phyloP scores from a whole-genome alignment of 2,329 filamentous ascomycete genomes.

The Aureobasidium namibiae region DNA sequence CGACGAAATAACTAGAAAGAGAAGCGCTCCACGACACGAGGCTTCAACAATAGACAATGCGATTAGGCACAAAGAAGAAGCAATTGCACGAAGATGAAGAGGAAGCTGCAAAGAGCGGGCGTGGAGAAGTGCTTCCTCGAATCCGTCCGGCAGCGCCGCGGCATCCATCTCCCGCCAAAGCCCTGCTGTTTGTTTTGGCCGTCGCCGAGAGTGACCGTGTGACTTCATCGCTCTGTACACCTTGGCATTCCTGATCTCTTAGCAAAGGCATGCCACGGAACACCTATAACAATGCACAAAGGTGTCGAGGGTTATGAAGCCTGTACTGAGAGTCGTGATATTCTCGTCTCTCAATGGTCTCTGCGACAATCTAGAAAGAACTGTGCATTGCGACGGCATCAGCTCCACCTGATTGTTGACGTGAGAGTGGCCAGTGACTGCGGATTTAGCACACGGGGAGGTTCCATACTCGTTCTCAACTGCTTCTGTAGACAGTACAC shows the following conservation, averaged over 20 bases:
- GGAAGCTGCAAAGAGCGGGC: not conserved
- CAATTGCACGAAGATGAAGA: not conserved
- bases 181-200: constrained; percentile 10
- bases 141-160: constrained; percentile 2
- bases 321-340: too few relatives aligned
- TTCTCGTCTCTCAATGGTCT: too few relatives aligned
- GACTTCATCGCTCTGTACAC: not conserved
- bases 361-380: too few relatives aligned
- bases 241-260: too few relatives aligned
- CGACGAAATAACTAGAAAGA: not conserved
- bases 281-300: too few relatives aligned
- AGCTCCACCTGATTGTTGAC: too few relatives aligned
- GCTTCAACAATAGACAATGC: not conserved
- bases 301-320: too few relatives aligned
- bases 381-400: too few relatives aligned
- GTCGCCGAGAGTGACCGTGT: not conserved
- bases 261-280: too few relatives aligned
- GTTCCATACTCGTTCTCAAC: constrained; percentile 6
- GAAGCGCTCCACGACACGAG: not conserved
- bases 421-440: too few relatives aligned
- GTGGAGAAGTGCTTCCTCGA: not conserved
- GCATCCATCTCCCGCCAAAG: not conserved
- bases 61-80: not conserved
- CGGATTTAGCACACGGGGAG: too few relatives aligned
- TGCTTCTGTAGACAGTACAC: not conserved